Base-by-base conservation (phyloP, 352 stramenopile species). In the Phytopythium vexans region DNA sequence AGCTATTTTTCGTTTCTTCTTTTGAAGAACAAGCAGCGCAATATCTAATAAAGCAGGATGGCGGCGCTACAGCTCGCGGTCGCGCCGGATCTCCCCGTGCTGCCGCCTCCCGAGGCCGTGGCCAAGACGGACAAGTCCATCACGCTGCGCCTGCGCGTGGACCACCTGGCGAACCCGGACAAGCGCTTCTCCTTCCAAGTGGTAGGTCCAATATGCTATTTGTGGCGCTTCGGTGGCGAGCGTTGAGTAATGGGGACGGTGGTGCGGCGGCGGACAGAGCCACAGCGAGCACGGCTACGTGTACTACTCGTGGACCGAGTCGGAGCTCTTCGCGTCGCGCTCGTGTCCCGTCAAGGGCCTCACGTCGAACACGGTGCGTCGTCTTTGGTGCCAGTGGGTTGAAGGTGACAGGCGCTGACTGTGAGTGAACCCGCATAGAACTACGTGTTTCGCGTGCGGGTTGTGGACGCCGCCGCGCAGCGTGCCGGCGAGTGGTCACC, bases 281-380 rank as follows among this genome's bases (percentile, higher is more conserved):
- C 69, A 89, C 60, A 92, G 82, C 40, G 84, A 92, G 57, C 78
- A 92, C 49, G 82, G 84, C 35, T 94, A 92, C 54, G 82, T 94
- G 27, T 94, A 92, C 58, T 94, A 94, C 73, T 92, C 80, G 52
- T 94, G 84, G 84, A 68, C 56, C 50, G 78, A 94, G 41, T 91
- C 83, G 45, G 78, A 82, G 49, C 39, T 80, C 7, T 87, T 89
- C 49, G 35, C 62, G 11, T 64, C 58, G 36, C 66, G 66, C 27
- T 84, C 86, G 63, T 82, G 72, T 45, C 76, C 82, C 8, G 71
- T 94, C 32, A 92, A 91, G 56, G 78, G 81, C 1, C 66, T 94
- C 7, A 53, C 39, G 38, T 70, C 82, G 47, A 92, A 92, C 57
- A 90, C 74, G 54, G 82, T 90, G 46, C 54, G 68, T 41, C 8